phyloP scores from a whole-genome alignment of 2,329 filamentous ascomycete genomes.

The Didymosphaeria variabile region DNA sequence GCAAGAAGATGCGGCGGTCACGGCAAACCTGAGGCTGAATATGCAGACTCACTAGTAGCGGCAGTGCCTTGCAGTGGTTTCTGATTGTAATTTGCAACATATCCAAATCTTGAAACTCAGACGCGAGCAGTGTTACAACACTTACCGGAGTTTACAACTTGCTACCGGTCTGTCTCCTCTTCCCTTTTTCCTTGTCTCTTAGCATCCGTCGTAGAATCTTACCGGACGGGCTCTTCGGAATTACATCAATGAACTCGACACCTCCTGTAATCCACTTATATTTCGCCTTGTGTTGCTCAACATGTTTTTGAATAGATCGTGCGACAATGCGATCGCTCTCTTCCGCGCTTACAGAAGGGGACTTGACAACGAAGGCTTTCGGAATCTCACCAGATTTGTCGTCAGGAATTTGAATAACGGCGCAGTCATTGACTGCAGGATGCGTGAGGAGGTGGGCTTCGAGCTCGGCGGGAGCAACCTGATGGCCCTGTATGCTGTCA shows the following conservation, averaged over 20 bases:
- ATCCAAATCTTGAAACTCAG: neutral
- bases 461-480: conserved; percentile 85
- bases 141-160: conserved; percentile 65
- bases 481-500: conserved; percentile 67
- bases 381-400: conserved; percentile 69
- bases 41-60: too few relatives aligned
- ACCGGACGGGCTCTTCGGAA: conserved; percentile 70
- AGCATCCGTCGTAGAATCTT: conserved; percentile 72
- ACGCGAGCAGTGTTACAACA: neutral
- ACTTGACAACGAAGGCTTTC: conserved; percentile 71
- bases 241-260: conserved; percentile 58
- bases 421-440: conserved; percentile 77
- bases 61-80: too few relatives aligned
- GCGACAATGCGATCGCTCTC: conserved; percentile 60
- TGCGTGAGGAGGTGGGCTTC: conserved; percentile 82
- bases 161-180: conserved; percentile 68
- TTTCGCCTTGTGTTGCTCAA: conserved; percentile 68
- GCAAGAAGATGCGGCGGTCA: too few relatives aligned
- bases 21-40: too few relatives aligned
- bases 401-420: conserved; percentile 78
- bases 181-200: conserved; percentile 77
- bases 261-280: conserved; percentile 71
- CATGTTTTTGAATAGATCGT: conserved; percentile 64
- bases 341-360: conserved; percentile 61
- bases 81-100: too few relatives aligned